These are phyloP conservation scores for Phytopythium litorale DNA, from an alignment of 352 stramenopile species.

Conservation along the genomic window DNA sequence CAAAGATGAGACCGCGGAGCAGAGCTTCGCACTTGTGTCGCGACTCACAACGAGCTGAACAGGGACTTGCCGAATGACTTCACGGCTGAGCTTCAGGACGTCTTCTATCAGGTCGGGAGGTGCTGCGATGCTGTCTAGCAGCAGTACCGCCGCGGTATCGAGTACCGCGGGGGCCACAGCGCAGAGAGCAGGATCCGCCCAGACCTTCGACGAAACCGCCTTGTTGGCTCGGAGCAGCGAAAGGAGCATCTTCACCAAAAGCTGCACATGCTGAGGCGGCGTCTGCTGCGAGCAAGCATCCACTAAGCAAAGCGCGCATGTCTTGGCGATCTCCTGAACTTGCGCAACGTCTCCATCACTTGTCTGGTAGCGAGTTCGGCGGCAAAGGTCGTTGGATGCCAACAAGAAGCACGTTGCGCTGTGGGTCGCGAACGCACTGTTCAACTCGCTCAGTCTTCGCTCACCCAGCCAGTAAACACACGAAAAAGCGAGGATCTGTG, in stretches of 20 bases:
- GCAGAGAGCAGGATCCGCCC: not conserved
- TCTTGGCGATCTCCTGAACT: not conserved
- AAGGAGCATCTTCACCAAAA: not conserved
- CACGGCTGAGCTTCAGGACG: not conserved
- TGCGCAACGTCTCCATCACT: not conserved
- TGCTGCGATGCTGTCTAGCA: not conserved
- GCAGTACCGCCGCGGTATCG: not conserved
- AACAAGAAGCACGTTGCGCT: constrained; percentile 40
- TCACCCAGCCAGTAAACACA: not conserved
- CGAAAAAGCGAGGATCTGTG: not conserved
- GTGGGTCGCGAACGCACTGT: not conserved
- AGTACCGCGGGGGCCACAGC: not conserved
- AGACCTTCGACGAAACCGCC: not conserved
- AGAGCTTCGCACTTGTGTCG: not conserved
- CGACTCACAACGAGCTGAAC: not conserved
- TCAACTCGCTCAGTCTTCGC: not conserved
- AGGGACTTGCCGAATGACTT: not conserved
- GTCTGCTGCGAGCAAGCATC: not conserved
- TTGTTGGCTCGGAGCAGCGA: not conserved
- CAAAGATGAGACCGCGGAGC: not conserved
- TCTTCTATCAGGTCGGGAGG: not conserved
- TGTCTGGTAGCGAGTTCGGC: not conserved
- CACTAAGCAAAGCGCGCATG: not conserved
- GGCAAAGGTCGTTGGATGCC: constrained; percentile 7
- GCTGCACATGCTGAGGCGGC: not conserved